Evolutionary conservation across 2,329 filamentous ascomycete genomes (phyloP), one percentile per base, ranked within the genome.

Genomic region (Claviceps capensis): DNA sequence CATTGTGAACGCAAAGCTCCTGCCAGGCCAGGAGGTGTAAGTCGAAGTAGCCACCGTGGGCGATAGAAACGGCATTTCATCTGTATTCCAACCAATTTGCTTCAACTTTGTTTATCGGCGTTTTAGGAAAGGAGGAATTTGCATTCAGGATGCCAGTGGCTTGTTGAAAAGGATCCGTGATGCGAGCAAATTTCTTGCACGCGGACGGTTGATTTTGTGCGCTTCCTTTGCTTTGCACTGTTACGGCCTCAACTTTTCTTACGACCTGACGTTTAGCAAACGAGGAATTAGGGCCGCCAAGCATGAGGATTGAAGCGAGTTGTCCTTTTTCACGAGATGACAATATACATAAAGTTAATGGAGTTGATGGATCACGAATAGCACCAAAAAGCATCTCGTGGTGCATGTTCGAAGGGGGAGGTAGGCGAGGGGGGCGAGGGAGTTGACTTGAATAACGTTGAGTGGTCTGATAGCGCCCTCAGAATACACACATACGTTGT

Each of bases 191-290:
- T 38, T 30, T 44, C 14, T 48, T 26, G 6, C 1, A 48, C 34
- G 14, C 30, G 9, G 7, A 37, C 14, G 45, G 45, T 26, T 41
- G 22, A 19, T 38, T 30, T 43, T 14, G 14, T 44, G 40, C 47
- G 23, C 51, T 46, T 42, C 19, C n/a, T 42, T 37, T 19, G 6
- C 16, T 48, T 19, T 45, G 43, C 23, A 26, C 46, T 48, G 34
- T 49, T 22, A 60, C 51, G 56, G 57, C 46, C 49, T 51, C 22
- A 2, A 51, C 44, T 16, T 26, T 44, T 19, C 50, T 59, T 54
- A 55, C 48, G 54, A 55, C 52, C 50, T 54, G 53, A 50, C 54
- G 52, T 34, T 34, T 11, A 11, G 30, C 11, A 34, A 34, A 34
- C 30, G 30, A 34, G 30, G 9, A 34, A 34, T 34, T 4, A 34